Evolutionary conservation across 352 stramenopile species (phyloP).

Genomic region (Globisporangium irregulare): DNA sequence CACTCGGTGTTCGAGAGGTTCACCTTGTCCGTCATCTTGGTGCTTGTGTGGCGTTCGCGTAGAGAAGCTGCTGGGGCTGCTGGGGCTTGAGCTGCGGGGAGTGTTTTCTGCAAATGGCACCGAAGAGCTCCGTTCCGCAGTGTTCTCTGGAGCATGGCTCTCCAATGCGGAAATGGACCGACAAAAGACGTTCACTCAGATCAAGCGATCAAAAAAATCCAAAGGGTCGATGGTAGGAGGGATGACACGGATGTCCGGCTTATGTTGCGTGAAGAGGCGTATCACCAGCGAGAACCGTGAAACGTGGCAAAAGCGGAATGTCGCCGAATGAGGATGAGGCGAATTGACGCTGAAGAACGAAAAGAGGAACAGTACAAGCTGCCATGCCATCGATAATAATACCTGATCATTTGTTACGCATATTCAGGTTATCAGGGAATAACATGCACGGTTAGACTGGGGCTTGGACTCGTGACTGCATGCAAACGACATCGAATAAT

Average conservation of each 20-base stretch:
- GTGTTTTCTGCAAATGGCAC: slow-evolving; percentile 7
- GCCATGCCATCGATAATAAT: no score
- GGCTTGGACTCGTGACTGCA: no score
- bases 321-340: neutral
- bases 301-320: neutral
- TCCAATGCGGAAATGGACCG: neutral
- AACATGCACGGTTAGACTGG: no score
- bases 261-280: neutral
- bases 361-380: no score
- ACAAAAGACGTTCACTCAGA: neutral
- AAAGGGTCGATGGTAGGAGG: neutral
- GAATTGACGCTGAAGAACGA: no score
- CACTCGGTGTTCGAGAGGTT: slow-evolving; percentile 77
- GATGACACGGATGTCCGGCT: neutral
- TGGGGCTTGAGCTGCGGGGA: neutral
- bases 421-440: no score
- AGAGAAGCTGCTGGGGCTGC: neutral
- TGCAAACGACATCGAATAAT: no score
- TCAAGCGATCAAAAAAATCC: neutral
- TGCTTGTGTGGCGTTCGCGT: slow-evolving; percentile 3
- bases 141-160: slow-evolving; percentile 4
- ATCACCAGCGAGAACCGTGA: neutral
- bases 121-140: slow-evolving; percentile 13
- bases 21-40: slow-evolving; percentile 47
- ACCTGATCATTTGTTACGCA: no score